Conservation (phyloP, 768 basidiomycete genomes). For the Lactarius sp. region DNA sequence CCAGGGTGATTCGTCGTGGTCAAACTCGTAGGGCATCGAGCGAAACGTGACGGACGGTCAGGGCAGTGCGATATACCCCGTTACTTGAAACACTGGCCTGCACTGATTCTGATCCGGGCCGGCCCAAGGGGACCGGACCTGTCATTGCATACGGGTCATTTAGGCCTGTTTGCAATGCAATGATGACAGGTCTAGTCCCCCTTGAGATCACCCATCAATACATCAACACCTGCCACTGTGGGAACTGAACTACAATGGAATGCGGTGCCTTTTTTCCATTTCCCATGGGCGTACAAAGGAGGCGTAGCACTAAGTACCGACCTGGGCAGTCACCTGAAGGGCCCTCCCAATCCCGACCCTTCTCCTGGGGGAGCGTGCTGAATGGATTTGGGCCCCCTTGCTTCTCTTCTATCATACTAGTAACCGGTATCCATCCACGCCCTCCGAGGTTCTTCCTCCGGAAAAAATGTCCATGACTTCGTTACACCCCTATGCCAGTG, state of each 20-base stretch:
- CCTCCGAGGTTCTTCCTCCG: background rate
- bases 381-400: background rate
- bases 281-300: background rate
- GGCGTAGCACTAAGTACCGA: background rate
- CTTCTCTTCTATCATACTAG: too few species aligned
- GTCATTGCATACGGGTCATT: too few species aligned
- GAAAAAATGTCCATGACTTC: background rate
- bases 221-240: too few species aligned
- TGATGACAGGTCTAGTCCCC: too few species aligned
- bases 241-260: too few species aligned
- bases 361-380: background rate
- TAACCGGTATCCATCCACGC: background rate
- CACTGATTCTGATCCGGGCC: too few species aligned
- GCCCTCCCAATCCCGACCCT: background rate
- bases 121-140: too few species aligned
- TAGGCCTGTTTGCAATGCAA: too few species aligned
- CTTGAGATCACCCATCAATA: too few species aligned
- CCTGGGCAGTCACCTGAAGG: background rate
- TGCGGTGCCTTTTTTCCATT: background rate
- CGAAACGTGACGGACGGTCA: background rate
- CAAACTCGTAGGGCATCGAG: background rate
- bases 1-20: conserved; percentile 9
- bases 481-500: conserved; percentile 7
- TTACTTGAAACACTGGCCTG: too few species aligned
- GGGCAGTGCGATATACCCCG: background rate